A percentile compares a stretch with the other conserved stretches of the same genome.
Evolutionary conservation across 768 basidiomycete genomes (phyloP).

Genomic region (Boletus coccyginus): DNA sequence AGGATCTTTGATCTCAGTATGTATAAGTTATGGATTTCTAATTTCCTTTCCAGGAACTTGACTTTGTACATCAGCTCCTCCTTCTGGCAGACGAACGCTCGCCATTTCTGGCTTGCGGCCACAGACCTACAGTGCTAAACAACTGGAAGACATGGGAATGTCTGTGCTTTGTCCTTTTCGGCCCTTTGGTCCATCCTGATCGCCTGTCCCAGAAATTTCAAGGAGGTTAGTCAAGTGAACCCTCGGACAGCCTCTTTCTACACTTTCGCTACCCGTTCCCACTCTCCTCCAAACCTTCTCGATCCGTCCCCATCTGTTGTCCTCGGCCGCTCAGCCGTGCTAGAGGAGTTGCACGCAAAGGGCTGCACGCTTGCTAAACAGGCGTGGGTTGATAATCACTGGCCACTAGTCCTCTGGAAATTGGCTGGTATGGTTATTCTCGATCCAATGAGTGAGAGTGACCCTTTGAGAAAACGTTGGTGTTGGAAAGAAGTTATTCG

Average conservation of each 20-base stretch:
- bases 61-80: slow-evolving; percentile 25
- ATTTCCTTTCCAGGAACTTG: background rate
- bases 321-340: slow-evolving; percentile 53
- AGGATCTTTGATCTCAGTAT: slow-evolving; percentile 44
- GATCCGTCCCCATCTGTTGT: slow-evolving; percentile 18
- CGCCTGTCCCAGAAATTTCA: slow-evolving; percentile 40
- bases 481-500: slow-evolving; percentile 76
- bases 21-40: slow-evolving; percentile 12
- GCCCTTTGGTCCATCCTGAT: slow-evolving; percentile 1
- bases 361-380: slow-evolving; percentile 71
- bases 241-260: slow-evolving; percentile 57
- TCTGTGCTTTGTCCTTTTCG: slow-evolving; percentile 28
- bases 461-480: slow-evolving; percentile 59
- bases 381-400: slow-evolving; percentile 91
- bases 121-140: slow-evolving; percentile 40
- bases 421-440: slow-evolving; percentile 79
- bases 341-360: slow-evolving; percentile 48
- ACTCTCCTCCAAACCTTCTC: slow-evolving; percentile 25
- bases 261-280: slow-evolving; percentile 46
- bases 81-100: slow-evolving; percentile 42
- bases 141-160: slow-evolving; percentile 53
- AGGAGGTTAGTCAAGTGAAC: slow-evolving; percentile 53
- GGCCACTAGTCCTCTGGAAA: slow-evolving; percentile 92
- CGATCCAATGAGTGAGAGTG: slow-evolving; percentile 57
- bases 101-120: slow-evolving; percentile 50